Percentiles rank a stretch among this genome's conserved stretches.
phyloP scores from a whole-genome alignment of 2,329 filamentous ascomycete genomes.

The Fusarium sp. region DNA sequence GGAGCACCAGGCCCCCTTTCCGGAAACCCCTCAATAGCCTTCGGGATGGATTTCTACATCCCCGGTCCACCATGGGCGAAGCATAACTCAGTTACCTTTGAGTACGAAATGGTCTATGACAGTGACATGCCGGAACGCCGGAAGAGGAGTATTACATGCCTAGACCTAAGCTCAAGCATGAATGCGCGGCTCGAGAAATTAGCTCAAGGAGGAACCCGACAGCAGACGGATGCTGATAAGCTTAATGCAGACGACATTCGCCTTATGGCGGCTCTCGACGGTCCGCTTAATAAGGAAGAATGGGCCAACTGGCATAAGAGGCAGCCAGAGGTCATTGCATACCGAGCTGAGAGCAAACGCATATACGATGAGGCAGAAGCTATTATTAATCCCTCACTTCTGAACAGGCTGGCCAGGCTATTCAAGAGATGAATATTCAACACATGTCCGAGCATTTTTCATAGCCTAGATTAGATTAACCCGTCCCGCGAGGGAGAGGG shows the following conservation, averaged over 20 bases:
- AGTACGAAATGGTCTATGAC: constrained; percentile 5
- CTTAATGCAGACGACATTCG: neutral
- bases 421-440: neutral
- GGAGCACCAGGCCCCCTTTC: neutral
- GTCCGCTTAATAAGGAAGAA: neutral
- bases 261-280: neutral
- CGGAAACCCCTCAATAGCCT: neutral
- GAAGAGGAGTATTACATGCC: neutral
- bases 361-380: constrained; percentile 8
- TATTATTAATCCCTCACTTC: neutral
- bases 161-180: neutral
- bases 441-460: too few relatives aligned
- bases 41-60: neutral
- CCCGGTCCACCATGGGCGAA: constrained; percentile 1
- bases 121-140: neutral
- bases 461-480: too few relatives aligned
- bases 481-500: too few relatives aligned
- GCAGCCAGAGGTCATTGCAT: neutral
- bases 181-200: neutral
- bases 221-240: neutral
- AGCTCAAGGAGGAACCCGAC: neutral
- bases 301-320: neutral
- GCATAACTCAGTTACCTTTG: constrained; percentile 1
- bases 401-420: neutral
- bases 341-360: neutral